Evolutionary conservation across 768 basidiomycete genomes (phyloP).

Genomic region (Suillus brevipes): DNA sequence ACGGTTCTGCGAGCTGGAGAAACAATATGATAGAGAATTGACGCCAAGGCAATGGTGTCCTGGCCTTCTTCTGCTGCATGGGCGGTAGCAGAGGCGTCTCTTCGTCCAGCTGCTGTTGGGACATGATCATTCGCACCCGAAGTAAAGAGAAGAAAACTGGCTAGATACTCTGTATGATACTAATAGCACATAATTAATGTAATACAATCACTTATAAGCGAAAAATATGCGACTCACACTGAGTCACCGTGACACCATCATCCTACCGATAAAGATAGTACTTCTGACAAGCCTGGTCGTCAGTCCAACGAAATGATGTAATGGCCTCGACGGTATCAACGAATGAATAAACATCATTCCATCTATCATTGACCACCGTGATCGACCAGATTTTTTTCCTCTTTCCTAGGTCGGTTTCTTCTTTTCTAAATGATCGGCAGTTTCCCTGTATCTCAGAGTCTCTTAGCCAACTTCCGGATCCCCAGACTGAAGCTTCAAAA

Average conservation of each 20-base stretch:
- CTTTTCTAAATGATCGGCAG: background rate
- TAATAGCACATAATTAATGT: background rate
- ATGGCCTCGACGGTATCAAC: background rate
- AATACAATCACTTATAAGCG: background rate
- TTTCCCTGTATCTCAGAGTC: too few relatives aligned
- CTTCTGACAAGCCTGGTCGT: background rate
- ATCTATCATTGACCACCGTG: too few relatives aligned
- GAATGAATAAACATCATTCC: background rate
- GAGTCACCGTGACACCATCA: too few relatives aligned
- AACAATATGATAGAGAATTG: slow-evolving; percentile 71
- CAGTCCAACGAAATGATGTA: background rate
- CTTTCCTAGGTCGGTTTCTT: too few relatives aligned
- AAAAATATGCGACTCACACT: background rate
- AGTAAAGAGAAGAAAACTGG: slow-evolving; percentile 7
- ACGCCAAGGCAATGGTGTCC: slow-evolving; percentile 65
- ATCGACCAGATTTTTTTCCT: too few relatives aligned
- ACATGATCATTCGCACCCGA: slow-evolving; percentile 21
- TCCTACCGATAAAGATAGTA: background rate
- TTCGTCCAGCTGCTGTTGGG: slow-evolving; percentile 43
- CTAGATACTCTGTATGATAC: background rate
- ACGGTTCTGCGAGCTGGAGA: slow-evolving; percentile 74
- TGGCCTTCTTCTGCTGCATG: slow-evolving; percentile 32
- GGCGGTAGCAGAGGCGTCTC: slow-evolving; percentile 58
- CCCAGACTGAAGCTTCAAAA: too few relatives aligned
- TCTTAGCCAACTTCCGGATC: too few relatives aligned